Evolutionary conservation across 164 flowering plant genomes (phyloP).

Genomic region (Nymphaea colorata): DNA sequence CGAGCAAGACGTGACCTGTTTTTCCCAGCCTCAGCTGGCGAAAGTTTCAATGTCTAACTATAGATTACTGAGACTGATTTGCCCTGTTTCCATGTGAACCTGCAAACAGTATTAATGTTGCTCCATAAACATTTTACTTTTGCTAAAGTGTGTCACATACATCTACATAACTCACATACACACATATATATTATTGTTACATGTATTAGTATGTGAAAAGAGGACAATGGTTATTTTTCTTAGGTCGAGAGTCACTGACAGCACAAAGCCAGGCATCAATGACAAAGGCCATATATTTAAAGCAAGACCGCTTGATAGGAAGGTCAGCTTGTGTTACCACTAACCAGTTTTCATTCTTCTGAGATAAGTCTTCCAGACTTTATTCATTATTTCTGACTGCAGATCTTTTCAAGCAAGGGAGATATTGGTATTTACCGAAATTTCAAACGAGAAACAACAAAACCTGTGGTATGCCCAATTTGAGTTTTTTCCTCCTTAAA

Average conservation of each 20-base stretch:
- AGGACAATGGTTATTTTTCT: background rate
- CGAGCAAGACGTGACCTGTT: no score
- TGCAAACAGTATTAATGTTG: no score
- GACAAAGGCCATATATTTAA: conserved; percentile 24
- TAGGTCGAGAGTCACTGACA: conserved; percentile 26
- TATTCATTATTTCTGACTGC: conserved; percentile 9
- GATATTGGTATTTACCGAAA: conserved; percentile 68
- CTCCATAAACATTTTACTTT: no score
- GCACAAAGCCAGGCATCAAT: conserved; percentile 26
- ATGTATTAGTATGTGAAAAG: background rate
- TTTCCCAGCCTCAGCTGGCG: no score
- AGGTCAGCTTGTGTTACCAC: conserved; percentile 31
- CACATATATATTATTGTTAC: background rate
- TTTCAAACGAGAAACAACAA: conserved; percentile 50
- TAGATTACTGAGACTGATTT: no score
- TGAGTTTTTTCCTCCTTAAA: background rate
- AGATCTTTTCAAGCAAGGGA: conserved; percentile 86
- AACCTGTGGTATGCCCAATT: conserved; percentile 43
- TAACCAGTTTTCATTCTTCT: background rate
- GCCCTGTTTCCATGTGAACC: no score
- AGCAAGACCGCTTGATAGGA: conserved; percentile 75
- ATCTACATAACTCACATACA: no score
- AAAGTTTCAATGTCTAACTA: no score
- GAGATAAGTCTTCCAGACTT: background rate
- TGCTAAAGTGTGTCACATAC: no score